These are phyloP conservation scores for Vitis amurensis DNA, from an alignment of 164 flowering plant species.

Conservation along the genomic window DNA sequence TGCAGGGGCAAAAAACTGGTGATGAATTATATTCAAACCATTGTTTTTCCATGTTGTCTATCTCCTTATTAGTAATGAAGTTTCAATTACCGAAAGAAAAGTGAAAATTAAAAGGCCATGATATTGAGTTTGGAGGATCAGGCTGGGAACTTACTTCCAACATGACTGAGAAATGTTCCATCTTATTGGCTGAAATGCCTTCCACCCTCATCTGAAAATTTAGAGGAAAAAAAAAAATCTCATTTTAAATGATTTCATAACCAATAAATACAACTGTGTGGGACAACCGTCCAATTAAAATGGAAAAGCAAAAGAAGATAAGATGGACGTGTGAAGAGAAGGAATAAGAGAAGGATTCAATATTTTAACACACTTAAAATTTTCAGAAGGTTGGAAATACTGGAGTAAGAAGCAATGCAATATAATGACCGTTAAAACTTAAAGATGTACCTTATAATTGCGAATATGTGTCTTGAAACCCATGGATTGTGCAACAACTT, in stretches of 20 bases:
- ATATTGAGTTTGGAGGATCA: not conserved
- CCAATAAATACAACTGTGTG: not conserved
- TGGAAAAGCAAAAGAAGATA: not conserved
- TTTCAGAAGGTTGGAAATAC: not conserved
- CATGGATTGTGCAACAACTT: constrained; percentile 98
- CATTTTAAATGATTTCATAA: not conserved
- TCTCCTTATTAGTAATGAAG: too few relatives aligned
- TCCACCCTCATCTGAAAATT: constrained; percentile 92
- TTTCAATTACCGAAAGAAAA: too few relatives aligned
- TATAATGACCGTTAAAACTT: too few relatives aligned
- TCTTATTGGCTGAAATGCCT: constrained; percentile 75
- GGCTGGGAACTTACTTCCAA: constrained; percentile 58
- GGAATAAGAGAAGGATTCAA: not conserved
- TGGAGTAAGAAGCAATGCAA: too few relatives aligned
- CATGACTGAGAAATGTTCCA: constrained; percentile 69
- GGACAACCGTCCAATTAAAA: not conserved
- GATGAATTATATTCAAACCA: too few relatives aligned
- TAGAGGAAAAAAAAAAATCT: not conserved
- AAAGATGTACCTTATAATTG: constrained; percentile 71
- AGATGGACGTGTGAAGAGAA: not conserved
- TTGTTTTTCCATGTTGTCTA: too few relatives aligned
- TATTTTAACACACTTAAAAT: not conserved
- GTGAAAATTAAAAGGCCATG: too few relatives aligned
- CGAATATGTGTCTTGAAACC: constrained; percentile 98
- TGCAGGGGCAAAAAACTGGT: too few relatives aligned